Evolutionary conservation across 225 moss, liverwort and hornwort genomes (phyloP).

Genomic region (Physcomitrellopsis africana): DNA sequence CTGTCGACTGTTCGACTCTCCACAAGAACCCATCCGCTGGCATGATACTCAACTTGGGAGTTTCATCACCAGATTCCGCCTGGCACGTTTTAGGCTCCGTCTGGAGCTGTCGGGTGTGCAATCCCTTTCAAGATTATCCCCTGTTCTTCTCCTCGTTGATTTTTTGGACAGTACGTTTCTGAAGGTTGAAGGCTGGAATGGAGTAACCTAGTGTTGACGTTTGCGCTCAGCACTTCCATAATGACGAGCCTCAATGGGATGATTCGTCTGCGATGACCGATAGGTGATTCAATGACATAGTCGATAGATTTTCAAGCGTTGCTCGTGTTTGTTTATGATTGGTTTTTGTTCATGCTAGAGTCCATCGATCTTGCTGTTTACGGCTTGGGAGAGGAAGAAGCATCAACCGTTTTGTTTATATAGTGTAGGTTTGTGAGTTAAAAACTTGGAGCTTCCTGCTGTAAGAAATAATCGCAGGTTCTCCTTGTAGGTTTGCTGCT

Average conservation of each 20-base stretch:
- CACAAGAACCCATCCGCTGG: too few species aligned
- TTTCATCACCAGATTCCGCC: neutral
- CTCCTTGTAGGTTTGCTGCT: neutral
- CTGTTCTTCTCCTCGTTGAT: constrained; percentile 22
- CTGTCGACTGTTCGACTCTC: too few species aligned
- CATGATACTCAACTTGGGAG: too few species aligned
- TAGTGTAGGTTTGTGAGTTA: too few species aligned
- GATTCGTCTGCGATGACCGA: constrained; percentile 32
- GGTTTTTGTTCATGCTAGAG: constrained; percentile 24
- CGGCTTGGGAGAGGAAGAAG: too few species aligned
- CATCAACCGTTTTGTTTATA: too few species aligned
- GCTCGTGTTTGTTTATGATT: constrained; percentile 39
- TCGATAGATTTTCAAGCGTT: constrained; percentile 39
- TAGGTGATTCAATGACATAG: constrained; percentile 15
- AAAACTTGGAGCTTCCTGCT: too few species aligned
- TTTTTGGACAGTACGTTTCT: constrained; percentile 24
- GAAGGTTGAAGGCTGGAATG: constrained; percentile 42
- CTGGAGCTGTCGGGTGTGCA: constrained; percentile 41
- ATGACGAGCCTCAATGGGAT: constrained; percentile 42
- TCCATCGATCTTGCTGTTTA: too few species aligned
- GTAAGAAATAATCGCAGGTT: too few species aligned
- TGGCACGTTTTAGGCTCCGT: constrained; percentile 56
- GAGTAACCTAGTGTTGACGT: neutral
- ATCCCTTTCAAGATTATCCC: constrained; percentile 15
- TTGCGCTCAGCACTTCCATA: constrained; percentile 11